Base-by-base conservation (phyloP, 352 stramenopile species). In the Pythium phragmiticola region DNA sequence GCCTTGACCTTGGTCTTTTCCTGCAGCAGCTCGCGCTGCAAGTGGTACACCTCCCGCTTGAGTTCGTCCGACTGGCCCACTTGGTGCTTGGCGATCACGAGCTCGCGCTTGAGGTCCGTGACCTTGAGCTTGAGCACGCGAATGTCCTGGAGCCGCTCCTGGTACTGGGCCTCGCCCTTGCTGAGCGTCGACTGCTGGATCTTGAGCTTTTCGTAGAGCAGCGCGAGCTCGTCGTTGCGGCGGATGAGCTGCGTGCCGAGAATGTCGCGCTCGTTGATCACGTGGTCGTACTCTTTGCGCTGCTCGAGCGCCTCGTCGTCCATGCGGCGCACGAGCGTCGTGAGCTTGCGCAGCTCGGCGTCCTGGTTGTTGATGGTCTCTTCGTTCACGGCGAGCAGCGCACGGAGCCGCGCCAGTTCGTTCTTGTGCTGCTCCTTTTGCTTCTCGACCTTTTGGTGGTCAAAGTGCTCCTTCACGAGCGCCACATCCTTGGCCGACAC, bases 121-220 rank as follows among this genome's bases (percentile, higher is more conserved):
- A 98, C 82, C 80, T 99, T 99, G 37, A 98, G 75, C 72, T 98
- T 98, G 21, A 99, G 73, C 42, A 98, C 82, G 39, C 92, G 85
- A 48, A 98, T 97, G 41, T 92, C 84, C 14, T 82, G 72, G 12
- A 80, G 67, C 45, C 86, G 81, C 28, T 93, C 85, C 26, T 90
- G 70, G 63, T 82, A 97, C 60, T 90, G 75, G 5, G 73, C 50
- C 42, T 95, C 79, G 6, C 89, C 90, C 46, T 95, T 94, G 42
- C 72, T 66, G 16, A 97, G 67, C 12, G 76, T 90, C n/a, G 86
- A 92, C 57, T 91, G 82, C 42, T 97, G 88, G n/a, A 97, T 88
- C 57, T 97, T 95, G 49, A 97, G 93, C 58, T 97, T 97, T 57
- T 97, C 89, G 65, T 98, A 97, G 9, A 98, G 60, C 37, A 82